These are phyloP conservation scores for Aspergillus persii DNA, from an alignment of 2,329 filamentous ascomycete species.

Conservation along the genomic window DNA sequence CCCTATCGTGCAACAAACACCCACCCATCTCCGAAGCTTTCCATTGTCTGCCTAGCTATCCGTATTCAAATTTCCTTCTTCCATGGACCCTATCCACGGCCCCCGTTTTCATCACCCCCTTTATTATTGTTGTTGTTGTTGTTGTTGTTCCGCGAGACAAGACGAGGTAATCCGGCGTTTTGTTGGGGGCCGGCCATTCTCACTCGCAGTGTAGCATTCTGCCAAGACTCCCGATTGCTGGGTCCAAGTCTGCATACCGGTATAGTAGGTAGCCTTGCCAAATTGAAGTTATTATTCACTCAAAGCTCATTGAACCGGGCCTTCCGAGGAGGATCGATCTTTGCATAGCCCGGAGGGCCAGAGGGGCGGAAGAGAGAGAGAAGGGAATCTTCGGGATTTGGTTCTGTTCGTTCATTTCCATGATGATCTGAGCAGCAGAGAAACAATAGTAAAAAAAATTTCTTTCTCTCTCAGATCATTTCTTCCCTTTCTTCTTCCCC, in stretches of 20 bases:
- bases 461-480: conserved; percentile 21
- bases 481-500: conserved; percentile 54
- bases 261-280: neutral
- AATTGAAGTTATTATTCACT: neutral
- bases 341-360: neutral
- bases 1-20: no score
- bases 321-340: neutral
- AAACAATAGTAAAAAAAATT: neutral
- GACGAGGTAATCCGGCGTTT: neutral
- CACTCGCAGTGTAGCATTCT: neutral
- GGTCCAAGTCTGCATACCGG: neutral
- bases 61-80: neutral
- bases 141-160: neutral
- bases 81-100: neutral
- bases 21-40: neutral
- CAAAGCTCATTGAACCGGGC: neutral
- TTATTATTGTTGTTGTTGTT: no score
- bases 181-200: neutral
- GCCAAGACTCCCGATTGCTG: neutral
- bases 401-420: neutral
- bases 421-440: neutral
- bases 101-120: neutral
- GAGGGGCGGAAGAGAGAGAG: neutral
- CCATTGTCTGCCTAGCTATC: neutral
- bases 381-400: neutral